These are phyloP conservation scores for Podospora pseudopauciseta DNA, from an alignment of 495 filamentous ascomycete genomes.

Conservation along the genomic window DNA sequence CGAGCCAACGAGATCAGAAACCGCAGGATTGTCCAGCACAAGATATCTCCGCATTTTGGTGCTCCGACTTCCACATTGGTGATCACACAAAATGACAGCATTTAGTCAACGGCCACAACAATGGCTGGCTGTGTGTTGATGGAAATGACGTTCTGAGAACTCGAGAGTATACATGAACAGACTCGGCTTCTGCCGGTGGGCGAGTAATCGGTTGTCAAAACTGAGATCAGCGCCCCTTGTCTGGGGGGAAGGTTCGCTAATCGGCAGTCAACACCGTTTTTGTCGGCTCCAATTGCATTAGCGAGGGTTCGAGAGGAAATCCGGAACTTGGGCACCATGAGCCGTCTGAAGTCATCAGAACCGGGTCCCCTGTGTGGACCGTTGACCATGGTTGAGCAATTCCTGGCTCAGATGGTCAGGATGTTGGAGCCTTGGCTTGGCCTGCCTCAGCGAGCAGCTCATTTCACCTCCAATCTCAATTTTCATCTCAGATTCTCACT, in stretches of 20 bases:
- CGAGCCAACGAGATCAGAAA: not conserved
- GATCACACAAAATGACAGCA: not conserved
- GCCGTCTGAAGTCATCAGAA: not conserved
- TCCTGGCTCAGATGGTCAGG: not conserved
- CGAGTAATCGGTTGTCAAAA: slow-evolving; percentile 4
- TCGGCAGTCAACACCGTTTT: slow-evolving; percentile 8
- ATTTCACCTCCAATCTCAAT: slow-evolving; percentile 3
- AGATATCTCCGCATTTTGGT: not conserved
- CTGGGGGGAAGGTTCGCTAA: slow-evolving; percentile 2
- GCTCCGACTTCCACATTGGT: not conserved
- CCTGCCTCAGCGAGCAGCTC: slow-evolving; percentile 4
- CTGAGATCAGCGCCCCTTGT: slow-evolving; percentile 9
- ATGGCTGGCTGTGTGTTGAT: not conserved
- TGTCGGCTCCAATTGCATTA: slow-evolving; percentile 1
- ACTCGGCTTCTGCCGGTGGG: not conserved
- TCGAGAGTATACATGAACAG: not conserved
- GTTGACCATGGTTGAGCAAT: not conserved
- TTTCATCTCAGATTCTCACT: not conserved
- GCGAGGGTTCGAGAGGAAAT: not conserved
- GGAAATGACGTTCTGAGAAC: not conserved
- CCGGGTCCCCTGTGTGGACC: not conserved
- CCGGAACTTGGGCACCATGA: not conserved
- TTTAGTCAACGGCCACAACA: not conserved
- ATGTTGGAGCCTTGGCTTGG: not conserved
- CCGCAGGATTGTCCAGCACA: not conserved